Percentiles rank a stretch among this genome's conserved stretches.
Evolutionary conservation across 495 filamentous ascomycete genomes (phyloP).

Genomic region (Aspergillus hancockii): DNA sequence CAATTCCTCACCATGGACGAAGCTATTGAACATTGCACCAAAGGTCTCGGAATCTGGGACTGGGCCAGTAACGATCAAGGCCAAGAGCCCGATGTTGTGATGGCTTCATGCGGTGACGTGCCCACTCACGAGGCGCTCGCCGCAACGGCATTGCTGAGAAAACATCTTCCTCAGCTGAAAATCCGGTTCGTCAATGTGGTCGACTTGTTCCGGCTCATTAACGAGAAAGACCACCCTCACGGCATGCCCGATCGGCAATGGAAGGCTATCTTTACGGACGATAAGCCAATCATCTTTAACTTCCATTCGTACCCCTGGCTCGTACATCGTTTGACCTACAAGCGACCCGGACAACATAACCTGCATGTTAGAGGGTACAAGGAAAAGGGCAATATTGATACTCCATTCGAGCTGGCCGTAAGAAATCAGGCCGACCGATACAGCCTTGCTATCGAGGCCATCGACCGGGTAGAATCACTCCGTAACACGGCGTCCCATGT

Average conservation of each 20-base stretch:
- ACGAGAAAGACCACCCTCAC: slow-evolving; percentile 64
- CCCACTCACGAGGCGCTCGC: slow-evolving; percentile 69
- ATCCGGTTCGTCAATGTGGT: slow-evolving; percentile 76
- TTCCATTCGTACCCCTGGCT: slow-evolving; percentile 80
- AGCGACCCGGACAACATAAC: slow-evolving; percentile 60
- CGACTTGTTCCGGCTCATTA: slow-evolving; percentile 73
- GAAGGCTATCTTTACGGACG: slow-evolving; percentile 63
- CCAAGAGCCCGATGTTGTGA: slow-evolving; percentile 65
- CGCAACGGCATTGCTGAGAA: slow-evolving; percentile 64
- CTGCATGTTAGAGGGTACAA: slow-evolving; percentile 71
- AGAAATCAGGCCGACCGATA: slow-evolving; percentile 71
- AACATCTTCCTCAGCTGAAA: slow-evolving; percentile 64
- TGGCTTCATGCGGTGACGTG: slow-evolving; percentile 71
- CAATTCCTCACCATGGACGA: slow-evolving; percentile 69
- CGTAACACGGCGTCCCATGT: slow-evolving; percentile 57
- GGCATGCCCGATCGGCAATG: slow-evolving; percentile 63
- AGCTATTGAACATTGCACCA: slow-evolving; percentile 69
- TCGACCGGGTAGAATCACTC: slow-evolving; percentile 60
- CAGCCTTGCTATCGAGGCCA: slow-evolving; percentile 70
- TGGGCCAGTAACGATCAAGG: slow-evolving; percentile 60
- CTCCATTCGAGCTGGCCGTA: slow-evolving; percentile 69
- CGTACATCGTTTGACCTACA: slow-evolving; percentile 70
- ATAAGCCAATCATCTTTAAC: slow-evolving; percentile 74
- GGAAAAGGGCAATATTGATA: slow-evolving; percentile 80
- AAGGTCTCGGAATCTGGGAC: slow-evolving; percentile 62